Evolutionary conservation across 192 early-diverging fungal genomes (phyloP), one percentile per base, ranked within the genome.

Genomic region (Gonapodya prolifera): DNA sequence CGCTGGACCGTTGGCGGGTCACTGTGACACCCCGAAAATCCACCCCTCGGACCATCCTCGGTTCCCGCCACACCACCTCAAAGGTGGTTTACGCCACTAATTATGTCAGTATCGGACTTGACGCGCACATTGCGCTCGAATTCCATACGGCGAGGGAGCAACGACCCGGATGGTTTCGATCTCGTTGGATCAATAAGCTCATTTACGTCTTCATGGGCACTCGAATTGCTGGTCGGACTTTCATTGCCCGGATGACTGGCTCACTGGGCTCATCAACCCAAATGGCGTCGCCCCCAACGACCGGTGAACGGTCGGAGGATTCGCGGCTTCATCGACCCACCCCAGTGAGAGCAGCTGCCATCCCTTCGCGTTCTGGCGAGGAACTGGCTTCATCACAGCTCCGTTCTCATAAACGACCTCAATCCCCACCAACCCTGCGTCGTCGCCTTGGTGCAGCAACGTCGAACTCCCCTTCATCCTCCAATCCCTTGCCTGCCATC

Each of bases 1-100:
- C 34, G 29, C 31, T 78, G 77, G 77, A 78, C 69, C 69, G 77
- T 31, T 78, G 77, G 77, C 69, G 69, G 34, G 77, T 78, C 17
- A 74, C 1, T 1, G 1, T 34, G 0, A 28, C 1, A 17, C 77
- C 13, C 18, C 23, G 2, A 2, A 28, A 29, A 33, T 70, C 70
- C 1, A 61, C 45, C 8, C 23, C 45, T 23, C n/a, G n/a, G n/a
- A n/a, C 23, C 45, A 8, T 61, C 45, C 23, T 16, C 45, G 31
- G 77, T 35, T 23, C 16, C 77, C 30, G 30, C 28, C 69, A 1
- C 32, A 78, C 69, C 2, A 34, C 69, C 69, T 32, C 17, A 61
- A 78, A 34, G 1, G 30, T 28, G 8, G 1, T 1, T 0, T 1
- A 75, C 30, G 69, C 69, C 30, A 78, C 34, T 30, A 78, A 78